phyloP scores from a whole-genome alignment of 345 rosid species.

The Brassica carinata region DNA sequence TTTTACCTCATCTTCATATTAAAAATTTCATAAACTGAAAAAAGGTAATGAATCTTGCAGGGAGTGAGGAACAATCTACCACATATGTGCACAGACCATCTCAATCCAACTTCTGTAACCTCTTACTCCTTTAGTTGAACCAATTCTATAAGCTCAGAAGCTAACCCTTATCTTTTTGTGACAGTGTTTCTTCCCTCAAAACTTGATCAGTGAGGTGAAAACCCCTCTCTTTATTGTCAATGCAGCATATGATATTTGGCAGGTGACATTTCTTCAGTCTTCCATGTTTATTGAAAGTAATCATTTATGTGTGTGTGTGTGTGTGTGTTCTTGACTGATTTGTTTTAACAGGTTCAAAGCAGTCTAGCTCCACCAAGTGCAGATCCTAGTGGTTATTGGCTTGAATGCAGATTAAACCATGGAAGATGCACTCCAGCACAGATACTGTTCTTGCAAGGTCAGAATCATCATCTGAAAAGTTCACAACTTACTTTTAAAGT shows the following conservation, averaged over 20 bases:
- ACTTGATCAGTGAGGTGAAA: slow-evolving; percentile 64
- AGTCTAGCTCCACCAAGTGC: slow-evolving; percentile 92
- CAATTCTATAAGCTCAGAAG: neutral
- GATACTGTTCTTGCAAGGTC: slow-evolving; percentile 79
- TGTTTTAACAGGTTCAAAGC: slow-evolving; percentile 65
- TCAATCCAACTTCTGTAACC: slow-evolving; percentile 80
- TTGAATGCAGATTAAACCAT: slow-evolving; percentile 73
- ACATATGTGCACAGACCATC: slow-evolving; percentile 66
- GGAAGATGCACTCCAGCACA: slow-evolving; percentile 73
- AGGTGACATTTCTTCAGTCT: slow-evolving; percentile 51
- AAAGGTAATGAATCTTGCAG: slow-evolving; percentile 45
- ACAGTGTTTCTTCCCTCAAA: slow-evolving; percentile 98
- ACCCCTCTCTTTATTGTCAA: slow-evolving; percentile 88
- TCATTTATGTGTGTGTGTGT: neutral
- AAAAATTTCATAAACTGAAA: neutral
- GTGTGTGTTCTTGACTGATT: neutral
- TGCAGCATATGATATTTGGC: slow-evolving; percentile 98
- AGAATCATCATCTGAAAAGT: neutral
- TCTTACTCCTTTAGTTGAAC: neutral
- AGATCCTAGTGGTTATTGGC: slow-evolving; percentile 94
- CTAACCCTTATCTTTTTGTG: slow-evolving; percentile 15
- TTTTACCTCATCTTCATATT: neutral
- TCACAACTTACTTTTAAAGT: neutral
- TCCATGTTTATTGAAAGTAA: slow-evolving; percentile 5
- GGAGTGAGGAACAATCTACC: slow-evolving; percentile 67